Percentiles rank a stretch among this genome's conserved stretches.
Conservation (phyloP, 768 basidiomycete genomes). For the Galerina sulciceps region DNA sequence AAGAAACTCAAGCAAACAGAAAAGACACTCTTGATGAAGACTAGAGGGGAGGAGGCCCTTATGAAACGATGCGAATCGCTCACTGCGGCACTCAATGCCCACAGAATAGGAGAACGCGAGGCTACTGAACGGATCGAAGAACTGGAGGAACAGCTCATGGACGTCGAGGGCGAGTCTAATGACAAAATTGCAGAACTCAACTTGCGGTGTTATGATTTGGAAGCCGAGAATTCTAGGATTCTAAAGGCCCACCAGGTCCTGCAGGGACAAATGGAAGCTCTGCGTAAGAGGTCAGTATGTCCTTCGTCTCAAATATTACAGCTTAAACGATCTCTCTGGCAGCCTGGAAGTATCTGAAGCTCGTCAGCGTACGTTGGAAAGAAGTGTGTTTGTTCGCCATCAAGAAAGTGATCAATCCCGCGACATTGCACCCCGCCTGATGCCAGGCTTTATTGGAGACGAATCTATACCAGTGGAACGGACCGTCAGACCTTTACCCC, state of each 20-base stretch:
- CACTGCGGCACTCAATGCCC: conserved; percentile 34
- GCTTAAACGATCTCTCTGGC: neutral
- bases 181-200: neutral
- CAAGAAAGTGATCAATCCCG: too few relatives aligned
- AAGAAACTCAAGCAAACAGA: conserved; percentile 41
- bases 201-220: neutral
- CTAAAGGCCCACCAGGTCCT: neutral
- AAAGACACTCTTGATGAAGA: conserved; percentile 39
- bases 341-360: neutral
- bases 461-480: neutral
- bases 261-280: neutral
- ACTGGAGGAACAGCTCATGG: conserved; percentile 12
- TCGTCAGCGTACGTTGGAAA: neutral
- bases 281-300: conserved; percentile 2
- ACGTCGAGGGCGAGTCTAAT: conserved; percentile 2
- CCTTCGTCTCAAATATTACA: neutral
- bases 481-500: conserved; percentile 1
- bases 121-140: conserved; percentile 24
- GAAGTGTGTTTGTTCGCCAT: too few relatives aligned
- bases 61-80: conserved; percentile 46
- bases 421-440: too few relatives aligned
- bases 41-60: conserved; percentile 45
- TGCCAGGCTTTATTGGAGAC: too few relatives aligned
- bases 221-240: neutral
- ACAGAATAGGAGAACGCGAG: conserved; percentile 34